Evolutionary conservation across 129 eudicot species (phyloP).

Genomic region (Solidago caesia): DNA sequence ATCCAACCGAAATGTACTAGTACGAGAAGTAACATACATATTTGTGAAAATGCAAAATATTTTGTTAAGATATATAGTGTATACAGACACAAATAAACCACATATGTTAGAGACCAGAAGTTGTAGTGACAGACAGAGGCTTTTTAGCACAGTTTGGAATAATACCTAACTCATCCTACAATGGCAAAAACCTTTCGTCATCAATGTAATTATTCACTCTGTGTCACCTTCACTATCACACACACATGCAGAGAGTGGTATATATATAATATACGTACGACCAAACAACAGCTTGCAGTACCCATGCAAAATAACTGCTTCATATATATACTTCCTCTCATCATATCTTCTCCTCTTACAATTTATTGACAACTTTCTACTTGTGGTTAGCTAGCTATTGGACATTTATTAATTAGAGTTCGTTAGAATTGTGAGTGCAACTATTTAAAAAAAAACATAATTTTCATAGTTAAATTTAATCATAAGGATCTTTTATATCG

Average conservation of each 20-base stretch:
- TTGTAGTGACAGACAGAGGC: constrained; percentile 48
- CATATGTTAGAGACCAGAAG: constrained; percentile 23
- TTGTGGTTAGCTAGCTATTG: constrained; percentile 17
- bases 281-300: constrained; percentile 39
- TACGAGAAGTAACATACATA: constrained; percentile 26
- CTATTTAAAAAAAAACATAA: no score
- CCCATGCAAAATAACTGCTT: constrained; percentile 38
- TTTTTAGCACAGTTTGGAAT: constrained; percentile 48
- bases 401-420: constrained; percentile 12
- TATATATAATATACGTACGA: constrained; percentile 24
- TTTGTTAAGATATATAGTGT: constrained; percentile 7
- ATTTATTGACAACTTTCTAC: constrained; percentile 34
- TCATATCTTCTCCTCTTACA: constrained; percentile 29
- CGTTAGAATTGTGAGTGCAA: not conserved
- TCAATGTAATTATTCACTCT: constrained; percentile 39
- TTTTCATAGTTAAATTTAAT: no score
- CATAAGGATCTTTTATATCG: no score
- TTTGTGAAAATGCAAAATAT: constrained; percentile 34
- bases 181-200: constrained; percentile 51
- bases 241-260: not conserved
- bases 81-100: constrained; percentile 6
- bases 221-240: constrained; percentile 34
- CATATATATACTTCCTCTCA: constrained; percentile 37
- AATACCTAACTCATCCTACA: constrained; percentile 43
- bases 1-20: constrained; percentile 29